Percentiles rank a stretch among this genome's conserved stretches.
Evolutionary conservation across 306 rosid species (phyloP).

Genomic region (Vicia faba): DNA sequence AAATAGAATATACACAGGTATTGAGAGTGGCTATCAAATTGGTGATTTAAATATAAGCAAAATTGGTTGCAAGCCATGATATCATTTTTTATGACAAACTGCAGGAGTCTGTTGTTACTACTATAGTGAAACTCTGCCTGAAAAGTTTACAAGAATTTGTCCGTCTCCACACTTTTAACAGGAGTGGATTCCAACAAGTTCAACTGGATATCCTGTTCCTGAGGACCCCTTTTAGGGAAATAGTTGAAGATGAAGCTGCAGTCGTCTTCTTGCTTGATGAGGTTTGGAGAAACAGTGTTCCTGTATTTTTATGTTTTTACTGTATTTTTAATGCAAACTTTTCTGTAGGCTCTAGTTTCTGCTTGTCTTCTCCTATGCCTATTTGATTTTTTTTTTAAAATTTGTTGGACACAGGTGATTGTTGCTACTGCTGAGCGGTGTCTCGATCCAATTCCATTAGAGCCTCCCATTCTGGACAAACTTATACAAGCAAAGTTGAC

Average conservation of each 20-base stretch:
- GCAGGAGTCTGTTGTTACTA: slow-evolving; percentile 87
- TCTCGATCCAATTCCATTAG: slow-evolving; percentile 85
- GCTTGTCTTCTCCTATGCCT: background rate
- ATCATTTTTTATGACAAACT: slow-evolving; percentile 39
- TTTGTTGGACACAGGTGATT: slow-evolving; percentile 62
- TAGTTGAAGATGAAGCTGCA: slow-evolving; percentile 86
- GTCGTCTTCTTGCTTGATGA: slow-evolving; percentile 91
- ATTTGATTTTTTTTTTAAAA: slow-evolving; percentile 12
- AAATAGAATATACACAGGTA: slow-evolving; percentile 95
- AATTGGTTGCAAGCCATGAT: slow-evolving; percentile 31
- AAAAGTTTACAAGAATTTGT: slow-evolving; percentile 90
- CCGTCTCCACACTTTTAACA: slow-evolving; percentile 81
- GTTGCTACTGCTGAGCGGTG: slow-evolving; percentile 91
- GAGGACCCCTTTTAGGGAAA: slow-evolving; percentile 75
- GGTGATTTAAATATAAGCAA: slow-evolving; percentile 29
- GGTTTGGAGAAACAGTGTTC: slow-evolving; percentile 49
- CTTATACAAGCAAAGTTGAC: slow-evolving; percentile 82
- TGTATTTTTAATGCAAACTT: slow-evolving; percentile 3
- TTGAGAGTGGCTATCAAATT: slow-evolving; percentile 29
- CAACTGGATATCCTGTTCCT: slow-evolving; percentile 88
- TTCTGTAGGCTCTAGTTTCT: slow-evolving; percentile 12
- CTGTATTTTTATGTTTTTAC: slow-evolving; percentile 20
- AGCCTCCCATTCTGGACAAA: slow-evolving; percentile 84
- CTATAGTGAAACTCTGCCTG: slow-evolving; percentile 79
- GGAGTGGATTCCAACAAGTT: slow-evolving; percentile 97